Evolutionary conservation across 2,329 filamentous ascomycete species (phyloP).

Genomic region (Talaromyces sp.): DNA sequence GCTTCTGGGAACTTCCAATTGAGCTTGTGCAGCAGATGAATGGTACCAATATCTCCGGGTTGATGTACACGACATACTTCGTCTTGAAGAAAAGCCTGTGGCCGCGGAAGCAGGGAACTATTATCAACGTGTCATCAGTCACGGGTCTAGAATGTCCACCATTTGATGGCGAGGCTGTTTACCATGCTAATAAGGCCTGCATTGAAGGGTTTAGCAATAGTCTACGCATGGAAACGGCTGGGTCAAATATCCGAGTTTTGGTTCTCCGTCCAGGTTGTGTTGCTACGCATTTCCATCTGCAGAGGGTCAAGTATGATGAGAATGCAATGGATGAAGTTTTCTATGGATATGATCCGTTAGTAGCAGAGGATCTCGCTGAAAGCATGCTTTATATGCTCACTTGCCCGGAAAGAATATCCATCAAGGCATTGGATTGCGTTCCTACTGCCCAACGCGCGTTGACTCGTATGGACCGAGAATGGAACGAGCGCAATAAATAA

Average conservation of each 20-base stretch:
- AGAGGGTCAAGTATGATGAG: slow-evolving; percentile 42
- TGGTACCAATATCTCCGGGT: slow-evolving; percentile 45
- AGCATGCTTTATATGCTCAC: slow-evolving; percentile 41
- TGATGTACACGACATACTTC: slow-evolving; percentile 43
- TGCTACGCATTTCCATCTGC: slow-evolving; percentile 45
- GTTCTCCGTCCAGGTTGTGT: slow-evolving; percentile 45
- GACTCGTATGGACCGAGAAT: too few relatives aligned
- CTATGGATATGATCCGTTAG: slow-evolving; percentile 41
- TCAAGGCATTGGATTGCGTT: slow-evolving; percentile 47
- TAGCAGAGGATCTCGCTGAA: slow-evolving; percentile 41
- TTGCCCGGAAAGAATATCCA: slow-evolving; percentile 34
- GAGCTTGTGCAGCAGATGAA: slow-evolving; percentile 42
- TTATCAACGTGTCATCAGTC: slow-evolving; percentile 45
- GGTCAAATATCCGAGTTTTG: slow-evolving; percentile 45
- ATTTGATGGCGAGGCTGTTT: slow-evolving; percentile 46
- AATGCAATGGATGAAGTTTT: slow-evolving; percentile 41
- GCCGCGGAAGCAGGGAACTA: slow-evolving; percentile 36
- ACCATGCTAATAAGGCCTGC: slow-evolving; percentile 44
- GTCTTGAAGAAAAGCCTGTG: slow-evolving; percentile 43
- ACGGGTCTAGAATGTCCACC: slow-evolving; percentile 46
- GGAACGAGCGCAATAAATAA: too few relatives aligned
- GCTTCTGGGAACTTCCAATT: slow-evolving; percentile 40
- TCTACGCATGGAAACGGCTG: slow-evolving; percentile 43
- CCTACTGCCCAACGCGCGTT: slow-evolving; percentile 16
- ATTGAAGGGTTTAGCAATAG: slow-evolving; percentile 48